These are phyloP conservation scores for Xerocomellus amylosporus DNA, from an alignment of 768 basidiomycete species.

Conservation along the genomic window DNA sequence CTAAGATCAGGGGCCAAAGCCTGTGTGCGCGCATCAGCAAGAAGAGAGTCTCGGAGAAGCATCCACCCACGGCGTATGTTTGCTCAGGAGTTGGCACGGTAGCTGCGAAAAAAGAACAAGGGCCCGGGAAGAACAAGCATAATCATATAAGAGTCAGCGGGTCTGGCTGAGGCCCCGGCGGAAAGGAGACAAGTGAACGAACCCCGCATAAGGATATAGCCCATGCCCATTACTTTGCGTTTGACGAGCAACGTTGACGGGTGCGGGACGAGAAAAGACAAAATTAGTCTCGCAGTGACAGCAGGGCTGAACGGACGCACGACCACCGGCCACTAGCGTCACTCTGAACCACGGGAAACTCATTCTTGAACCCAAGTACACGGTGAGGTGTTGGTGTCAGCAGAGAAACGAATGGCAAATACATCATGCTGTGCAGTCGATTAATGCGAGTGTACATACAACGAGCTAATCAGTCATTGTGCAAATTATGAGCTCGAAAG, in stretches of 20 bases:
- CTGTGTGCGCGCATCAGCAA: conserved; percentile 31
- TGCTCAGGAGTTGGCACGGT: conserved; percentile 37
- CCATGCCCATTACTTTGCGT: conserved; percentile 49
- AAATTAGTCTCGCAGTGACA: conserved; percentile 7
- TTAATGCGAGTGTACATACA: conserved; percentile 14
- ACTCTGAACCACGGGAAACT: conserved; percentile 60
- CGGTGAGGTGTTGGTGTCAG: background rate
- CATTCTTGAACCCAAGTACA: conserved; percentile 27
- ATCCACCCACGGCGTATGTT: conserved; percentile 32
- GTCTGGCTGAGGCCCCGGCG: background rate
- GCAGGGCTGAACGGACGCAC: conserved; percentile 37
- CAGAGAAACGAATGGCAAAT: background rate
- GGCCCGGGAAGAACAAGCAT: background rate
- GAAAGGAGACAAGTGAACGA: conserved; percentile 20
- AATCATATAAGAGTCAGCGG: conserved; percentile 5
- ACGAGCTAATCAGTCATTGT: conserved; percentile 3
- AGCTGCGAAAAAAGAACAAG: conserved; percentile 19
- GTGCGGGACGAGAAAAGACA: background rate
- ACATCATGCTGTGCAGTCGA: conserved; percentile 14
- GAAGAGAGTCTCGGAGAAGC: background rate
- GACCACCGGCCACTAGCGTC: conserved; percentile 41
- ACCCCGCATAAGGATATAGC: conserved; percentile 63
- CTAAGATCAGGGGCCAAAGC: conserved; percentile 63
- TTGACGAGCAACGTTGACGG: background rate
- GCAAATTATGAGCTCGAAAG: conserved; percentile 10